Evolutionary conservation across 768 basidiomycete genomes (phyloP), one percentile per base, ranked within the genome.

Genomic region (Lactarius deliciosus): DNA sequence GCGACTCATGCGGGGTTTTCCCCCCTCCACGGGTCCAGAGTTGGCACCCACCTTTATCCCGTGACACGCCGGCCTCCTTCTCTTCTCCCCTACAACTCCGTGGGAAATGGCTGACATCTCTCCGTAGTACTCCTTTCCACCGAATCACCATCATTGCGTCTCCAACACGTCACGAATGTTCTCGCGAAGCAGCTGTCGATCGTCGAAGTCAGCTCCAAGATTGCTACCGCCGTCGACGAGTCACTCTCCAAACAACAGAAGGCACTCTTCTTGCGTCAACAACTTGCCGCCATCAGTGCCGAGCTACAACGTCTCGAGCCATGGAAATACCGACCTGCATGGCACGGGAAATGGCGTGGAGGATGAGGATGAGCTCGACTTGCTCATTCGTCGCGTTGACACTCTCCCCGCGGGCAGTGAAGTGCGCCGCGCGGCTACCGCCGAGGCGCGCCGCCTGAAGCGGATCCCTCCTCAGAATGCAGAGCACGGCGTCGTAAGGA

Each of bases 381-480:
- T 89, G 62, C 76, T 95, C 57, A 85, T 83, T 74, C 80, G 82
- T 65, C 86, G 85, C 72, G 89, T 95, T 38, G 90, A 93, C 68
- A 86, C 85, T 0, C 87, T 93, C 80, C 83, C 82, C 13, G 79
- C 80, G 13, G 89, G 87, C 16, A 86, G 84, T 43, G 93, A 95
- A 74, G 92, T 94, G 74, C 82, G 91, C 50, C 91, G 89, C 75
- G 88, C 90, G 75, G 90, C 89, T 28, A 83, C 89, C 0, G 77
- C 92, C 40, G 96, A 98, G 74, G 92, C 91, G 85, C 85, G 87
- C 71, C 79, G 96, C 53, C 77, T 97, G 38, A 90, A 88, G 75
- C 85, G 93, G 22, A 96, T 93, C n/a, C 93, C 94, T 0, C 86
- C 88, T 40, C 92, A 93, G 20, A 92, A 91, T 60, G 92, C 94